Evolutionary conservation across 148 eudicot species (phyloP), one percentile per base, ranked within the genome.

Genomic region (Silene uniflora): DNA sequence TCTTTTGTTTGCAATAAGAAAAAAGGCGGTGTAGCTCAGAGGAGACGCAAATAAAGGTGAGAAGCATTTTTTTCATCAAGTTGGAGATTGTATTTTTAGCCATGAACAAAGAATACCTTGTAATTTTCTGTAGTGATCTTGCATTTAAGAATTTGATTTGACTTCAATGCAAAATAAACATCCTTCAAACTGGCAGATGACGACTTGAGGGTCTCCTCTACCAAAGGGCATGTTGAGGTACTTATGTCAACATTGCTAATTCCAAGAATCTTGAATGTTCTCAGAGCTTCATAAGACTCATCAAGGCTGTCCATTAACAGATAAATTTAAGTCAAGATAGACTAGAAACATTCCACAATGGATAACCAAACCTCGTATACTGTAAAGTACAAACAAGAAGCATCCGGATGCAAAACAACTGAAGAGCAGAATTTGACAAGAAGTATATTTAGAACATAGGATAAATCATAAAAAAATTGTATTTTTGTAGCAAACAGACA

Each of bases 241-340:
- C 78, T 87, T 65, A 79, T 21, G 66, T 87, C 87, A 67, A 85
- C 74, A 80, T 83, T 76, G 35, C 76, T 87, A 79, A 90, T 80
- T 78, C 90, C 90, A 76, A 95, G 94, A 77, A 92, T 80, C 84
- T 89, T 87, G 54, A 85, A 90, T 17, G 93, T 86, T 85, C 86
- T 84, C 74, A 95, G 69, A 71, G 91, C 97, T 85, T 92, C 90
- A 69, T 88, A 92, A 55, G 92, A 79, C 69, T 89, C 94, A 76
- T 90, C 91, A 73, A 95, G 72, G 76, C 98, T 95, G 91, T 39
- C 81, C 72, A 74, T 3, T 46, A 12, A 65, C 7, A 78, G 62
- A 62, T 13, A 54, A 25, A 10, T 21, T 66, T 18, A 72, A 56
- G 77, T 67, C 74, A 76, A 61, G 19, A 76, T 5, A 77, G 16